Percentiles rank a stretch among this genome's conserved stretches.
These are phyloP conservation scores for Arachnopeziza araneosa DNA, from an alignment of 2,329 filamentous ascomycete genomes.

Conservation along the genomic window DNA sequence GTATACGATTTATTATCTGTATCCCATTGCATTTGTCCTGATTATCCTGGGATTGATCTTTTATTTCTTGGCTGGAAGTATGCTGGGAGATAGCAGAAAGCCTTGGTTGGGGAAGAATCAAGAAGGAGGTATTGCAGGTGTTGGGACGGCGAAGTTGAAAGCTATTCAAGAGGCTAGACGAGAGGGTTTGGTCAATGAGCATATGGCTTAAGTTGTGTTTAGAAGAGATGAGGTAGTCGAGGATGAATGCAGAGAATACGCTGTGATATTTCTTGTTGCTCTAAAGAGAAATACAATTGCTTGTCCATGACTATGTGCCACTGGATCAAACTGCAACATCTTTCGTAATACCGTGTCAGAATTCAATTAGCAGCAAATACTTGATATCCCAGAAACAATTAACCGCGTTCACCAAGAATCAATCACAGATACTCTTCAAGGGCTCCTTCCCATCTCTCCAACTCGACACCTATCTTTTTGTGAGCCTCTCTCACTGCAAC, in stretches of 20 bases:
- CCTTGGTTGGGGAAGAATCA: slow-evolving; percentile 90
- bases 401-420: too few relatives aligned
- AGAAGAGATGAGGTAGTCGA: background rate
- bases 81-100: slow-evolving; percentile 84
- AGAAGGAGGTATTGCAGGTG: slow-evolving; percentile 69
- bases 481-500: background rate
- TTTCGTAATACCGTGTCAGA: background rate
- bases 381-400: background rate
- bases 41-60: slow-evolving; percentile 81
- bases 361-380: background rate
- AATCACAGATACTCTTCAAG: background rate
- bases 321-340: background rate
- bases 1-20: slow-evolving; percentile 77
- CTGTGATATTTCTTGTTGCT: background rate
- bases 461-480: background rate
- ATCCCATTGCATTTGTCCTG: slow-evolving; percentile 90
- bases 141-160: slow-evolving; percentile 81
- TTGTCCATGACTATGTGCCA: background rate
- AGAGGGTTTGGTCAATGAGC: slow-evolving; percentile 20
- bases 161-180: slow-evolving; percentile 51
- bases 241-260: background rate
- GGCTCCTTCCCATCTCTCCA: background rate
- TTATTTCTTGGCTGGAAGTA: slow-evolving; percentile 80
- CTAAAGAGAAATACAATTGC: background rate
- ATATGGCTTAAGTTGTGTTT: background rate